Conservation (phyloP, 1,139 yeast species). For the Pichia sp. region DNA sequence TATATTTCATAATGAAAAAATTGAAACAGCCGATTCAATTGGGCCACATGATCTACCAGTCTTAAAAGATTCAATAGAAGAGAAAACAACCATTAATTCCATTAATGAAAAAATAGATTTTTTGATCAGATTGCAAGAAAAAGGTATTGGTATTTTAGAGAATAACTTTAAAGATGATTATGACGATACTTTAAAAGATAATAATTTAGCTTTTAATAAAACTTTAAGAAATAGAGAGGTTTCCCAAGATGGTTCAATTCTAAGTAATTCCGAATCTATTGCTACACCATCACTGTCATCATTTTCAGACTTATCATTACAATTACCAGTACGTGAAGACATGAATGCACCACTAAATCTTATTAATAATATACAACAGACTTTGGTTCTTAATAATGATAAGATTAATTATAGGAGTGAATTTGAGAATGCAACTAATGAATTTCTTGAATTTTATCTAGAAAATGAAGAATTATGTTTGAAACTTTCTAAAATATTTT, state of each 20-base stretch:
- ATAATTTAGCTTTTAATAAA: too few relatives aligned
- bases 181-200: too few relatives aligned
- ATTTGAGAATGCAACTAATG: constrained; percentile 29
- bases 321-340: constrained; percentile 13
- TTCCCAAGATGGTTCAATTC: constrained; percentile 5
- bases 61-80: too few relatives aligned
- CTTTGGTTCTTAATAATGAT: too few relatives aligned
- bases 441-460: constrained; percentile 39
- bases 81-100: too few relatives aligned
- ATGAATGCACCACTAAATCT: constrained; percentile 35
- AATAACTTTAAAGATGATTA: too few relatives aligned
- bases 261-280: constrained; percentile 1
- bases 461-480: constrained; percentile 35
- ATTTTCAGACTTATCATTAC: constrained; percentile 2
- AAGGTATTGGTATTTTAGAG: too few relatives aligned
- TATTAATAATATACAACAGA: constrained; percentile 27
- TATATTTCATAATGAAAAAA: neutral
- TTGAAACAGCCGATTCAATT: neutral
- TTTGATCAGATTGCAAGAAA: too few relatives aligned
- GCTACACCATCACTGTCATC: constrained; percentile 3
- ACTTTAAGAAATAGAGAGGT: too few relatives aligned
- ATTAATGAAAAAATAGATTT: too few relatives aligned
- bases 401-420: constrained; percentile 6
- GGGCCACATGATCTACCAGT: too few relatives aligned
- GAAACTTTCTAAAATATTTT: constrained; percentile 37